Conservation (phyloP, 2,329 filamentous ascomycete species). For the Onygenales sp. region DNA sequence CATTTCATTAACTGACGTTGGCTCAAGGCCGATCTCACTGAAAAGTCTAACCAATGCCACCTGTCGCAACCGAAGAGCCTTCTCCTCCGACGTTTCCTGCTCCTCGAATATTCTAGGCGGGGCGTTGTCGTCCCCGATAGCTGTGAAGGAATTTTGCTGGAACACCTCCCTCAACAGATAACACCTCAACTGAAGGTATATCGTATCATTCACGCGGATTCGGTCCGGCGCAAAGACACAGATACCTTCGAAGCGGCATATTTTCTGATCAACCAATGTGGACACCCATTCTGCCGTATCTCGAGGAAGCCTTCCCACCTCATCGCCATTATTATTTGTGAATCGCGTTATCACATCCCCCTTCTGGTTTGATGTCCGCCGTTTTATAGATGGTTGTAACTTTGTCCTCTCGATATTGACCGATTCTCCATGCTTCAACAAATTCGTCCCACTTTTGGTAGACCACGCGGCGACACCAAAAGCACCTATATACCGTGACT, state of each 20-base stretch:
- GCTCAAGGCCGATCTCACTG: conserved; percentile 75
- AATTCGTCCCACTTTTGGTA: conserved; percentile 65
- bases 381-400: conserved; percentile 49
- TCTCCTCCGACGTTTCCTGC: conserved; percentile 77
- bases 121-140: conserved; percentile 56
- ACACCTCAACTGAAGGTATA: conserved; percentile 81
- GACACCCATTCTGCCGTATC: conserved; percentile 89
- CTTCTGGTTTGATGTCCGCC: conserved; percentile 50
- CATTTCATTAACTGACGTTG: conserved; percentile 62
- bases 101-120: conserved; percentile 69
- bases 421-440: conserved; percentile 72
- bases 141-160: conserved; percentile 50
- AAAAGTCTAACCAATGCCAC: conserved; percentile 82
- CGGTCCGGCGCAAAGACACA: conserved; percentile 85
- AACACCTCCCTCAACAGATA: conserved; percentile 70
- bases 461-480: conserved; percentile 91
- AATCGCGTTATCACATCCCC: conserved; percentile 88
- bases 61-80: conserved; percentile 71
- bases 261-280: conserved; percentile 76
- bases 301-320: conserved; percentile 78
- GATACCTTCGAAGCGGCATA: conserved; percentile 76
- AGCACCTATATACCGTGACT: conserved; percentile 71
- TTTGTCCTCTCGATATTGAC: conserved; percentile 82
- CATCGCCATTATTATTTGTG: conserved; percentile 65
- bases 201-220: conserved; percentile 79